phyloP scores from a whole-genome alignment of 129 eudicot genomes.

The Gnaphalium uliginosum region DNA sequence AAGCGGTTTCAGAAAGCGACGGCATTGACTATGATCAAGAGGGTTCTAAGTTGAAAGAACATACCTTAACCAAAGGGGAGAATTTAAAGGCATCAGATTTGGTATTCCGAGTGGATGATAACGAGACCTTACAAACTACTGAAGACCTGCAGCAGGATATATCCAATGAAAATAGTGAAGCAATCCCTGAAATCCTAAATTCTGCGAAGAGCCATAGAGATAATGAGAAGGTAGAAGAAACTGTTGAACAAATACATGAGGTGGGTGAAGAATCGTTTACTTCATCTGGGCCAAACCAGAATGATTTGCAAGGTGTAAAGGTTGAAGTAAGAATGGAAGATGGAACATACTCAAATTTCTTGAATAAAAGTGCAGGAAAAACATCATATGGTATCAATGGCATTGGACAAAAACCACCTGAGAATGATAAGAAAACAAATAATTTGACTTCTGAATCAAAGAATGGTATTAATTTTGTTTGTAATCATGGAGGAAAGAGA shows the following conservation, averaged over 20 bases:
- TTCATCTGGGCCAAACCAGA: constrained; percentile 22
- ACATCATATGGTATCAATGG: constrained; percentile 29
- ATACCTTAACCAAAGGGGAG: constrained; percentile 16
- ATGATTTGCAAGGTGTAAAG: constrained; percentile 25
- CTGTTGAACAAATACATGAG: constrained; percentile 33
- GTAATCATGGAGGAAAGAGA: not conserved
- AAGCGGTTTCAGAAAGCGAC: constrained; percentile 27
- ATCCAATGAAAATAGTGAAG: constrained; percentile 22
- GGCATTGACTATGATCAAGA: constrained; percentile 30
- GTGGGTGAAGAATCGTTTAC: constrained; percentile 34
- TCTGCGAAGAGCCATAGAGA: not conserved
- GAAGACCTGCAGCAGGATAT: constrained; percentile 26
- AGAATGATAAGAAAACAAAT: constrained; percentile 29
- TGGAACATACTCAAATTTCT: constrained; percentile 11
- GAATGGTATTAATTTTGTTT: constrained; percentile 18
- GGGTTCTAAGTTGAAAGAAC: constrained; percentile 37
- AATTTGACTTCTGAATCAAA: constrained; percentile 12
- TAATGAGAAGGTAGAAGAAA: constrained; percentile 35
- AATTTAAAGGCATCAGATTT: constrained; percentile 38
- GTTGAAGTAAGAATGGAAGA: constrained; percentile 17
- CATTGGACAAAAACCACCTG: constrained; percentile 11
- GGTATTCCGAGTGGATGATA: constrained; percentile 30
- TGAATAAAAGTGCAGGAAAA: constrained; percentile 19
- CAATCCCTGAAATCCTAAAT: constrained; percentile 27
- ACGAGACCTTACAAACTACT: constrained; percentile 29